Evolutionary conservation across 140 eudicot species (phyloP).

Genomic region (Flaveria floridana): DNA sequence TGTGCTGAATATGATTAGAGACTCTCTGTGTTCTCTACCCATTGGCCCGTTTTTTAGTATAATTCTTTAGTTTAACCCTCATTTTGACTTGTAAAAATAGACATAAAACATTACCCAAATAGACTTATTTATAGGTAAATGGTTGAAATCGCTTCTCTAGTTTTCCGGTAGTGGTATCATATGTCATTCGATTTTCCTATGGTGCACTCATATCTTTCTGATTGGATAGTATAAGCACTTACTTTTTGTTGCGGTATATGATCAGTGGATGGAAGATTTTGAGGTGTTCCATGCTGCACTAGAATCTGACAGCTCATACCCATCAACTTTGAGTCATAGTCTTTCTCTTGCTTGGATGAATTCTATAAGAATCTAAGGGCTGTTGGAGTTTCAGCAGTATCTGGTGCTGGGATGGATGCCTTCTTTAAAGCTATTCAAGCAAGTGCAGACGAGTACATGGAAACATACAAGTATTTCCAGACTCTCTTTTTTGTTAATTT

Average conservation of each 20-base stretch:
- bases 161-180: no score
- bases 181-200: no score
- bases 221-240: not conserved
- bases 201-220: no score
- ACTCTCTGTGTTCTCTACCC: no score
- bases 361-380: conserved; percentile 73
- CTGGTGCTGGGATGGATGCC: conserved; percentile 89
- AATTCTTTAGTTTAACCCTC: no score
- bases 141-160: no score
- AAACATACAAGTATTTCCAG: conserved; percentile 68
- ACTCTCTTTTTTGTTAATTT: conserved; percentile 12
- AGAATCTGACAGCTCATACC: conserved; percentile 79
- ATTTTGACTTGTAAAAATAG: no score
- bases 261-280: conserved; percentile 88
- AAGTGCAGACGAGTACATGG: conserved; percentile 93
- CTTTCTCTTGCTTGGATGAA: conserved; percentile 87
- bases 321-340: conserved; percentile 78
- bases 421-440: conserved; percentile 82
- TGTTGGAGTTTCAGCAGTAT: conserved; percentile 94
- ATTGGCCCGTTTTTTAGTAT: no score
- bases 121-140: no score
- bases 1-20: no score
- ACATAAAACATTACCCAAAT: no score
- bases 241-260: conserved; percentile 20
- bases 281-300: conserved; percentile 89